These are phyloP conservation scores for Gloeopeniophorella convolvens DNA, from an alignment of 768 basidiomycete genomes.

Conservation along the genomic window DNA sequence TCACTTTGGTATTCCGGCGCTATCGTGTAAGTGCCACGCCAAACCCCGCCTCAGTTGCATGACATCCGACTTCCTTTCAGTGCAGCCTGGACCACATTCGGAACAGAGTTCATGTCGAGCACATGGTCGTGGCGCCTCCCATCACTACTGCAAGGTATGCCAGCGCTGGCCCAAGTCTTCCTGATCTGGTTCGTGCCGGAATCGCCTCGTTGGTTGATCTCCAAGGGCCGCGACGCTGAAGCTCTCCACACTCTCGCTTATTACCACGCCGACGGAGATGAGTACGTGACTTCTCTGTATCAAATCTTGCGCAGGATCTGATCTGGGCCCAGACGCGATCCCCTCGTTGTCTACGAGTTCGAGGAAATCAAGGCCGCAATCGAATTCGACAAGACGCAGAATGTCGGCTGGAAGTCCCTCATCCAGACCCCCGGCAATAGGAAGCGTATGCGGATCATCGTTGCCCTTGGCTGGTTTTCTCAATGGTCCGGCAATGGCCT, in stretches of 20 bases:
- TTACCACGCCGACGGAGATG: slow-evolving; percentile 50
- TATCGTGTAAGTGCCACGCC: slow-evolving; percentile 29
- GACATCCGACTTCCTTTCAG: too few relatives aligned
- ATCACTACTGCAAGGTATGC: slow-evolving; percentile 31
- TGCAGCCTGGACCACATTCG: slow-evolving; percentile 35
- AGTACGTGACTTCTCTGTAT: slow-evolving; percentile 3
- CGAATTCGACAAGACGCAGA: slow-evolving; percentile 24
- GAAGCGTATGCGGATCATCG: slow-evolving; percentile 29
- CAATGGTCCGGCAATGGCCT: too few relatives aligned
- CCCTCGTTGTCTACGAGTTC: slow-evolving; percentile 26
- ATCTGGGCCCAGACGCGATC: slow-evolving; percentile 8
- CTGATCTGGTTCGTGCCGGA: slow-evolving; percentile 40
- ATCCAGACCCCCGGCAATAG: slow-evolving; percentile 31
- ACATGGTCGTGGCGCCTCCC: slow-evolving; percentile 44
- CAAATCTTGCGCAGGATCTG: background rate
- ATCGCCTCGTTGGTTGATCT: slow-evolving; percentile 29
- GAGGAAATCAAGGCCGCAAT: slow-evolving; percentile 34
- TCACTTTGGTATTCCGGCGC: too few relatives aligned
- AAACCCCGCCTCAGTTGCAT: too few relatives aligned
- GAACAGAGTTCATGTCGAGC: slow-evolving; percentile 34
- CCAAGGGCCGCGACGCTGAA: slow-evolving; percentile 34
- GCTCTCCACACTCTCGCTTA: slow-evolving; percentile 45
- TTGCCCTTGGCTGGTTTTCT: slow-evolving; percentile 28
- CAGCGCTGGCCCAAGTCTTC: slow-evolving; percentile 31
- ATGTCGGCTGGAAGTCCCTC: slow-evolving; percentile 25